Evolutionary conservation across 768 basidiomycete genomes (phyloP), one percentile per base, ranked within the genome.

Genomic region (Galerina marginata): DNA sequence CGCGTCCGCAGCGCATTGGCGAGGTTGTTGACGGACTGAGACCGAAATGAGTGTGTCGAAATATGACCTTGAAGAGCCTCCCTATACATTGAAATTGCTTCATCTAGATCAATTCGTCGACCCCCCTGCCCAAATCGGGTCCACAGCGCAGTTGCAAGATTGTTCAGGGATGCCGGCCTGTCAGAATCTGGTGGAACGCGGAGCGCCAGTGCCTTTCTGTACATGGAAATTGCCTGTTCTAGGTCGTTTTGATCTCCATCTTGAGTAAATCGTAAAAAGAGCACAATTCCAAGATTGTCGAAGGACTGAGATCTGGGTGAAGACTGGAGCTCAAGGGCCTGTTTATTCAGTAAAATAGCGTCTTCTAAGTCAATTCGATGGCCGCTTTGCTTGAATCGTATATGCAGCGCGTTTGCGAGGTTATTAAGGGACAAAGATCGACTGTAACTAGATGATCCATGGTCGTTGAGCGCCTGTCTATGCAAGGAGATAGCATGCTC

Each of bases 71-170:
- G 9, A 29, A 54, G 39, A 6, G 53, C 53, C 53, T 43, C 53
- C 26, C 20, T 23, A 29, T 42, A 23, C 40, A 54, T 25, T 38
- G 40, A 33, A 53, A 62, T 62, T 12, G 52, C 56, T 42, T 62
- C 56, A 29, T 62, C 56, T 10, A 62, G 44, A 36, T 62, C 61
- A 7, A 15, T 15, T 37, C 10, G 40, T 4, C 3, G 12, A 25
- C 52, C 44, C 14, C 11, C 36, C 2, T 37, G 20, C 11, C 47
- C 16, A 39, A 59, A 59, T 25, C 58, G 52, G 10, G 38, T 49
- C 20, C 9, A n/a, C 5, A 59, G 58, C 6, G 52, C 43, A 42
- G 14, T 33, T 14, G 33, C 43, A 16, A 59, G 52, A 20, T 47
- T 47, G 40, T 47, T 46, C 16, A 54, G 53, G 3, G 39, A 43